phyloP scores from a whole-genome alignment of 257 asterid species.

The Plectranthus barbatus region DNA sequence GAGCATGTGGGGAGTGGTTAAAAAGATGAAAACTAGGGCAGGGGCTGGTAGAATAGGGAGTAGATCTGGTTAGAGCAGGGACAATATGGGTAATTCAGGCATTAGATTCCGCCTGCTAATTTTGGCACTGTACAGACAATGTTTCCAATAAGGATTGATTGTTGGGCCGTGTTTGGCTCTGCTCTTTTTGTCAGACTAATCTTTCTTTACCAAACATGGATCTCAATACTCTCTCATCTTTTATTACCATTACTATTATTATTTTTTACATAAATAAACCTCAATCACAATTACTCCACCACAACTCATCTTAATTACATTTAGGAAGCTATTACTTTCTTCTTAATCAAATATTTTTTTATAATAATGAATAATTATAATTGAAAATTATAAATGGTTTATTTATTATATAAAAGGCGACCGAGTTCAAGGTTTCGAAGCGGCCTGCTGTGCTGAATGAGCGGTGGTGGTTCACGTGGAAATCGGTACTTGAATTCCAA shows the following conservation, averaged over 20 bases:
- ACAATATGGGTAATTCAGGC: not conserved
- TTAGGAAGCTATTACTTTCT: no score
- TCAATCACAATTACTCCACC: no score
- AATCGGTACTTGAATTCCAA: not conserved
- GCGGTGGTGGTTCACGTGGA: slow-evolving; percentile 7
- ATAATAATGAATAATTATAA: no score
- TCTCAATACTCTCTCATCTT: not conserved
- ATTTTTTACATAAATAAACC: not conserved
- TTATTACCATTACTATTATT: not conserved
- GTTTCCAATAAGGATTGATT: slow-evolving; percentile 20
- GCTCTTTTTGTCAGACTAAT: slow-evolving; percentile 9
- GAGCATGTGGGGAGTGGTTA: no score
- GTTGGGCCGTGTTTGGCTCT: slow-evolving; percentile 20
- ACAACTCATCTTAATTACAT: no score
- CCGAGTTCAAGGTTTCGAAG: slow-evolving; percentile 11
- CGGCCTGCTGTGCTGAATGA: not conserved
- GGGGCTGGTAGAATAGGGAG: no score
- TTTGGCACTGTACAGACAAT: slow-evolving; percentile 6
- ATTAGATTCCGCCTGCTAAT: slow-evolving; percentile 14
- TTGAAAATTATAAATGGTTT: no score
- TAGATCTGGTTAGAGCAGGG: not conserved
- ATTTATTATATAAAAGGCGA: not conserved
- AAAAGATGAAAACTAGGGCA: not conserved
- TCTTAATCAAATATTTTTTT: no score
- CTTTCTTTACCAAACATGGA: not conserved